Evolutionary conservation across 371 early-diverging fungal genomes (phyloP), one percentile per base, ranked within the genome.

Genomic region (Rhizopus sp.): DNA sequence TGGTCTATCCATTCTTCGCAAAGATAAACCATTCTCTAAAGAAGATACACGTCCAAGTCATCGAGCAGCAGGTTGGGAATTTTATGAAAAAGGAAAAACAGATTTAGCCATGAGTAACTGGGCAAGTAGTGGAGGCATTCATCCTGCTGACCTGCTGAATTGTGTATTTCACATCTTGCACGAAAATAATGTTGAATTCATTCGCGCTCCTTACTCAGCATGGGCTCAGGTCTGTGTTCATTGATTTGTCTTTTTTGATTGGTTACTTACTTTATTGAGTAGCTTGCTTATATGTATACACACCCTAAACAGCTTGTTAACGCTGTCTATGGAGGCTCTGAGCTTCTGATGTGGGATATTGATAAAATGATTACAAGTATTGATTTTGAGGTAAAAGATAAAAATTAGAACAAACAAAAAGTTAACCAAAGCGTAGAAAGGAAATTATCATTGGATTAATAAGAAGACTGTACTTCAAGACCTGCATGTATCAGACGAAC

Each of bases 131-230:
- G 72, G 81, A 39, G 70, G 70, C 13, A 61, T 83, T 16, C 82
- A 82, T 58, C 88, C 82, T 42, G 78, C 83, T 13, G 90, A 91
- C 58, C 59, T 88, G 53, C 49, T 89, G 34, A 85, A 85, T 57
- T 73, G 80, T 41, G 88, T 90, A n/a, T 80, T 90, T 72, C 81
- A 82, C 51, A 81, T 89, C 17, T 78, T 93, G 35, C 71, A 81
- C 47, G 81, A 84, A 57, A 66, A 86, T 53, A 72, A 79, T 1
- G 69, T 88, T 41, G 91, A 91, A 63, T 89, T 82, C 53, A 79
- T 93, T 60, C 88, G 92, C 29, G 92, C 93, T 16, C 93, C 93
- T 34, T 93, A 93, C 63, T 85, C 88, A 29, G 75, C 88, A 10
- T 89, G 88, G 84, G 92, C 85, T 40, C 93, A 93, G 81, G 87